These are phyloP conservation scores for Sequoia sempervirens DNA, from an alignment of 75 land plant genomes.

Conservation along the genomic window DNA sequence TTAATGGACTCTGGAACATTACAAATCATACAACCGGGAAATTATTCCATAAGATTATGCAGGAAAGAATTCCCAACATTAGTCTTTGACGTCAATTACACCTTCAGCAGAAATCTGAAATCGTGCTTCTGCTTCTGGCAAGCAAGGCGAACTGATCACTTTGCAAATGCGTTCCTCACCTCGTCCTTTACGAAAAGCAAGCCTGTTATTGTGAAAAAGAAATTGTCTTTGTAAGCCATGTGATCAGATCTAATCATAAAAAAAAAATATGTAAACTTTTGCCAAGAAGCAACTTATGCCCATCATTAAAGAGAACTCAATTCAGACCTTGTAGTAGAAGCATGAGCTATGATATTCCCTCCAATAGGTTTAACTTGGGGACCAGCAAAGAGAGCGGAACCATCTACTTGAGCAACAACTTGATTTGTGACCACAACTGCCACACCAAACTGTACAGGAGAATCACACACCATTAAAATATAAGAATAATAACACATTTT, in stretches of 20 bases:
- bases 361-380: constrained; percentile 98
- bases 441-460: constrained; percentile 70
- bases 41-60: neutral
- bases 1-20: neutral
- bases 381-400: constrained; percentile 90
- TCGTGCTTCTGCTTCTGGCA: constrained; percentile 92
- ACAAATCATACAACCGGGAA: neutral
- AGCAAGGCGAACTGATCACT: constrained; percentile 90
- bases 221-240: neutral
- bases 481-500: neutral
- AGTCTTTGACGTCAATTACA: constrained; percentile 85
- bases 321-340: constrained; percentile 83
- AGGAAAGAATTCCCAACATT: neutral
- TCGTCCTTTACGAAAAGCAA: constrained; percentile 84
- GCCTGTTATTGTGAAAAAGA: constrained; percentile 29
- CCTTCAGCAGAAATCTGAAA: constrained; percentile 88
- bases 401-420: constrained; percentile 99
- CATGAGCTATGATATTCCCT: constrained; percentile 98
- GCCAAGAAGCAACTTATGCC: neutral
- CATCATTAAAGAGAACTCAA: neutral
- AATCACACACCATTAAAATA: neutral
- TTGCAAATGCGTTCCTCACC: constrained; percentile 91
- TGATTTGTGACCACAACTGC: constrained; percentile 96
- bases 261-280: neutral
- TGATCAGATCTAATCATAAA: neutral